Evolutionary conservation across 179 eudicot genomes (phyloP).

Genomic region (Silene noctiflora): DNA sequence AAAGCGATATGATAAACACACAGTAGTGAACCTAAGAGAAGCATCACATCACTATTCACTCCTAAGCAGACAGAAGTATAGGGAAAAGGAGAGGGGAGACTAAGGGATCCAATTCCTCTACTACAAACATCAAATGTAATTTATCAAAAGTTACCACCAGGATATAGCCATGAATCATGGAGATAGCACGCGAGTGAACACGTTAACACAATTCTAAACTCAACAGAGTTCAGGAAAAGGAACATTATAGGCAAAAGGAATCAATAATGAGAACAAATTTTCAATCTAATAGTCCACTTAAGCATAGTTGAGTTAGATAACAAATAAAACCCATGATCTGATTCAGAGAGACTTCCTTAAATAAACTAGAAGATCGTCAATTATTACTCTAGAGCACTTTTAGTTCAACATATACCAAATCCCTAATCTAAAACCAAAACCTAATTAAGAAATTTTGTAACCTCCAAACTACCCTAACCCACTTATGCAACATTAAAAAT

Average conservation of each 20-base stretch:
- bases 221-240: not conserved
- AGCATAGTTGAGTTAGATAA: not conserved
- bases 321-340: not conserved
- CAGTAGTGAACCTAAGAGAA: not conserved
- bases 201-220: not conserved
- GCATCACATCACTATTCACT: not conserved
- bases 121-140: not conserved
- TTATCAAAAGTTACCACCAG: not conserved
- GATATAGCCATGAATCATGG: not conserved
- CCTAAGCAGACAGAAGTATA: not conserved
- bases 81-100: not conserved
- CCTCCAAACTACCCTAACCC: constrained; percentile 1
- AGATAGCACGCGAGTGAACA: not conserved
- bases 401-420: not conserved
- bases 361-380: not conserved
- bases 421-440: not conserved
- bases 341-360: not conserved
- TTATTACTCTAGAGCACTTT: not conserved
- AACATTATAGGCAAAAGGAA: not conserved
- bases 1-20: not conserved
- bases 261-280: not conserved
- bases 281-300: not conserved
- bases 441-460: not conserved
- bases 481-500: not conserved
- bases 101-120: not conserved